Conservation (phyloP, 2,329 filamentous ascomycete species). For the Fusarium tricinctum region DNA sequence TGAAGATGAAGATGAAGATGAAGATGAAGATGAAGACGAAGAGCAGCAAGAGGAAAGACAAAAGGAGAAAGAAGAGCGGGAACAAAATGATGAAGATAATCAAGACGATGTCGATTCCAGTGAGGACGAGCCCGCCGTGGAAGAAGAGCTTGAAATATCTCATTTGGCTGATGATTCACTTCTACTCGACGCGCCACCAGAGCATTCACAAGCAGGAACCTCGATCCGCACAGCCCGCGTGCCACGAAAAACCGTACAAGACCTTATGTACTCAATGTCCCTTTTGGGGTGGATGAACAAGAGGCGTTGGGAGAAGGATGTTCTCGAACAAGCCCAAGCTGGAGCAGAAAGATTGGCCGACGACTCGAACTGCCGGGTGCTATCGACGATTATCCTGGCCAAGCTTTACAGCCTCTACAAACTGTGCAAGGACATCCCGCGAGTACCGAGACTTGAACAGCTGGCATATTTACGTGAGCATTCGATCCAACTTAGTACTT, state of each 20-base stretch:
- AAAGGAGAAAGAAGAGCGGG: not conserved
- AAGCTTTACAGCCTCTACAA: slow-evolving; percentile 28
- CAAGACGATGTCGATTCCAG: not conserved
- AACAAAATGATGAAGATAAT: slow-evolving; percentile 4
- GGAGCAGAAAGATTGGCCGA: slow-evolving; percentile 6
- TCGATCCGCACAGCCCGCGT: slow-evolving; percentile 19
- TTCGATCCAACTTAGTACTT: slow-evolving; percentile 1
- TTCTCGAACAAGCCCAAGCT: slow-evolving; percentile 8
- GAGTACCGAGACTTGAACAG: slow-evolving; percentile 29
- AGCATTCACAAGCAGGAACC: slow-evolving; percentile 9
- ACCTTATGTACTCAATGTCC: slow-evolving; percentile 23
- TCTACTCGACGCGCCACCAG: slow-evolving; percentile 30
- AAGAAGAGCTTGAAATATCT: slow-evolving; percentile 3
- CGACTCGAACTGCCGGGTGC: not conserved
- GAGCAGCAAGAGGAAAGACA: not conserved
- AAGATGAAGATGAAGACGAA: not conserved
- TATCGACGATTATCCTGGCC: slow-evolving; percentile 31
- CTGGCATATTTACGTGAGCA: slow-evolving; percentile 29
- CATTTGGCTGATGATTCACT: slow-evolving; percentile 37
- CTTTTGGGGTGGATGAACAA: slow-evolving; percentile 22
- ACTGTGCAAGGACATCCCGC: slow-evolving; percentile 36
- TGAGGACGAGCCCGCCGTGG: slow-evolving; percentile 1
- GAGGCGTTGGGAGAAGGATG: slow-evolving; percentile 27
- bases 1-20: not conserved
- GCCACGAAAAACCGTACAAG: slow-evolving; percentile 13